Evolutionary conservation across 495 filamentous ascomycete species (phyloP).

Genomic region (Penicillium herquei): DNA sequence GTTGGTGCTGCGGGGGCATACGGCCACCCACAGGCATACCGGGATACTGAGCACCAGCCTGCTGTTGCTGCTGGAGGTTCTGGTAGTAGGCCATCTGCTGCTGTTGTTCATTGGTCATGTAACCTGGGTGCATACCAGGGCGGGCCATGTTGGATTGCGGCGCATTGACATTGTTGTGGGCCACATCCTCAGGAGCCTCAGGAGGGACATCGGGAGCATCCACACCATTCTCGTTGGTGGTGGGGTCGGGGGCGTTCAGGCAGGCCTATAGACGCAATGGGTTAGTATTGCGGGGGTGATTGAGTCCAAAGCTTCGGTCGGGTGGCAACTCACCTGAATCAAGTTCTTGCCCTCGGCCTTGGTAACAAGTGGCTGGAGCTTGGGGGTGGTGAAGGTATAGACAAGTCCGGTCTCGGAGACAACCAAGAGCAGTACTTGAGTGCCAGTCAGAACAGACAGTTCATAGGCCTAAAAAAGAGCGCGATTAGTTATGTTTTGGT

Average conservation of each 20-base stretch:
- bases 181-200: slow-evolving; percentile 57
- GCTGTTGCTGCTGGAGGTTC: slow-evolving; percentile 55
- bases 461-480: slow-evolving; percentile 75
- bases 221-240: slow-evolving; percentile 86
- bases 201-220: slow-evolving; percentile 59
- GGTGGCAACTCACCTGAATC: slow-evolving; percentile 73
- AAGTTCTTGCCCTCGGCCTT: slow-evolving; percentile 99
- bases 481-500: not conserved
- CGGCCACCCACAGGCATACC: slow-evolving; percentile 54
- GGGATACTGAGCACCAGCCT: slow-evolving; percentile 54
- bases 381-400: slow-evolving; percentile 99
- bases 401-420: slow-evolving; percentile 98
- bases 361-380: slow-evolving; percentile 97
- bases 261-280: slow-evolving; percentile 64
- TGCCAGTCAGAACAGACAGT: slow-evolving; percentile 94
- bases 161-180: slow-evolving; percentile 51
- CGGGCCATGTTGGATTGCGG: slow-evolving; percentile 52
- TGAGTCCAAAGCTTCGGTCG: not conserved
- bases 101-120: slow-evolving; percentile 58
- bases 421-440: slow-evolving; percentile 94
- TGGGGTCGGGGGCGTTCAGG: slow-evolving; percentile 94
- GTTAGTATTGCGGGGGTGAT: not conserved
- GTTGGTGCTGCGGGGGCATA: slow-evolving; percentile 56
- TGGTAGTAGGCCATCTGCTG: slow-evolving; percentile 60
- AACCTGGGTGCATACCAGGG: slow-evolving; percentile 49